Percentiles rank a stretch among this genome's conserved stretches.
phyloP scores from a whole-genome alignment of 192 early-diverging fungal genomes.

The Entomortierella lignicola region DNA sequence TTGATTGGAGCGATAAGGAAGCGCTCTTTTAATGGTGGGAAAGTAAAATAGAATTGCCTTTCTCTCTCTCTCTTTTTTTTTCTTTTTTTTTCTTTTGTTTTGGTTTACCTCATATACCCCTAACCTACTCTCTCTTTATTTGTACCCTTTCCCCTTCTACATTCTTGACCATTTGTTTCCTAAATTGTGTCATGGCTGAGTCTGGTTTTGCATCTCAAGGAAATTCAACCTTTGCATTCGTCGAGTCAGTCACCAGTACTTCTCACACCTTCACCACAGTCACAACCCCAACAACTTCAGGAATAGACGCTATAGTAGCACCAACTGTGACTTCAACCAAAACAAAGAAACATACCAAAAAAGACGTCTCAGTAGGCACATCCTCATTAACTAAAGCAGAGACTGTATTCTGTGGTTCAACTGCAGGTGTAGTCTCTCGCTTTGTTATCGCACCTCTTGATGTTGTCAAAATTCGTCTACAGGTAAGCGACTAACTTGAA shows the following conservation, averaged over 20 bases:
- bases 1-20: neutral
- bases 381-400: conserved; percentile 32
- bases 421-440: conserved; percentile 66
- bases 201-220: conserved; percentile 18
- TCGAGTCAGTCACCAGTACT: neutral
- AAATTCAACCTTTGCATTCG: conserved; percentile 5
- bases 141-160: neutral
- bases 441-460: conserved; percentile 92
- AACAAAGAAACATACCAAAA: conserved; percentile 8
- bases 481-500: conserved; percentile 33
- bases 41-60: conserved; percentile 10
- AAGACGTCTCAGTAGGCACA: conserved; percentile 23
- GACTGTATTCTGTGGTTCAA: conserved; percentile 44
- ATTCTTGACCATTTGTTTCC: neutral
- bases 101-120: neutral
- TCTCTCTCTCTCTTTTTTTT: conserved; percentile 9
- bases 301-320: neutral
- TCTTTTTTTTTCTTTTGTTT: conserved; percentile 5
- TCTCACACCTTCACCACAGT: conserved; percentile 1
- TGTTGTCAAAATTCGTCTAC: conserved; percentile 92
- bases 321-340: neutral
- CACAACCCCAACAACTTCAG: neutral
- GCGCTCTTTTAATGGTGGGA: conserved; percentile 28
- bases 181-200: conserved; percentile 10
- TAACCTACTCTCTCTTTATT: neutral